These are phyloP conservation scores for Stellera chamaejasme DNA, from an alignment of 345 rosid species.

Conservation along the genomic window DNA sequence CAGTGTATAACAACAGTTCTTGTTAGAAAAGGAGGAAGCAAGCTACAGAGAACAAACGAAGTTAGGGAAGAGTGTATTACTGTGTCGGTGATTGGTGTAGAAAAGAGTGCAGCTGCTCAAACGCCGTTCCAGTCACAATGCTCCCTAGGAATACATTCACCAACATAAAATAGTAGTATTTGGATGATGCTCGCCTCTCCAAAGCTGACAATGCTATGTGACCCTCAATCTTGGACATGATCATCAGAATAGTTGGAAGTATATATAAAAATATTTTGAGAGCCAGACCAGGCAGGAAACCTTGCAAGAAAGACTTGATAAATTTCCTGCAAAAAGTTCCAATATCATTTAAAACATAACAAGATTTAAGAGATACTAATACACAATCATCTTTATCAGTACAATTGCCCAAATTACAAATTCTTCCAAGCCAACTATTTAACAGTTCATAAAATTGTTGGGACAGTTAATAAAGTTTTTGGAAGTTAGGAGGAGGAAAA, in stretches of 20 bases:
- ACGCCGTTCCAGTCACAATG: constrained; percentile 86
- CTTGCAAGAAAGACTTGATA: constrained; percentile 94
- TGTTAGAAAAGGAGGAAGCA: neutral
- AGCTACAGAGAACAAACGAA: neutral
- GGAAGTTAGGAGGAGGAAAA: too few species aligned
- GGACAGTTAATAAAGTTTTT: too few species aligned
- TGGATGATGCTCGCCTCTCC: constrained; percentile 80
- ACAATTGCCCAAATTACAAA: too few species aligned
- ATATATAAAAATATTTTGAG: constrained; percentile 73
- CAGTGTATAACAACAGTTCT: too few species aligned
- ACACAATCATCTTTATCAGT: too few species aligned
- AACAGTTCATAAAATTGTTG: too few species aligned
- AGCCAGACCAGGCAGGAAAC: constrained; percentile 95
- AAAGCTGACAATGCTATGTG: constrained; percentile 68
- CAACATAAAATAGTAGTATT: constrained; percentile 90
- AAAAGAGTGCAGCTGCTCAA: constrained; percentile 79
- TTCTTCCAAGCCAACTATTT: too few species aligned
- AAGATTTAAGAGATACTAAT: too few species aligned
- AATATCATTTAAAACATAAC: too few species aligned
- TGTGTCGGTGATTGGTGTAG: constrained; percentile 88
- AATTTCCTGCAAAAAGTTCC: constrained; percentile 47
- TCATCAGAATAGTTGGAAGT: constrained; percentile 64
- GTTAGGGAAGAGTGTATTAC: constrained; percentile 29
- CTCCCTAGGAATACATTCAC: constrained; percentile 98
- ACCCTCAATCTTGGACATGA: constrained; percentile 97